Base-by-base conservation (phyloP, 176 grass and related monocot genomes). In the Lolium perenne region DNA sequence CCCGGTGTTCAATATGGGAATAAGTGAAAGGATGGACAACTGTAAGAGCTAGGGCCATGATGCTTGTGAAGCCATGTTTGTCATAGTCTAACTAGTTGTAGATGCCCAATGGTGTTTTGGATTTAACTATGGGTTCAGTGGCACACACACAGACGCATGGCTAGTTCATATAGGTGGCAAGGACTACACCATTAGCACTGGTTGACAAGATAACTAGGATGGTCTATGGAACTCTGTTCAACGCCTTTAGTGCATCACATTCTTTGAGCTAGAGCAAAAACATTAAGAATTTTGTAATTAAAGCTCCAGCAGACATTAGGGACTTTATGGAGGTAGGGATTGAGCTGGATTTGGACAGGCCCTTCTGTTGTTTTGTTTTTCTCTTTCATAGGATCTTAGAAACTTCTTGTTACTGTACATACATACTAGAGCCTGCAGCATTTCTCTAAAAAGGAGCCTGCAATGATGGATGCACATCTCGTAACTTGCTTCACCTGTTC, bases 401-500 rank as follows among this genome's bases (percentile, higher is more conserved):
- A 32, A 4, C 8, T 84, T 61, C 1, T 63, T 25, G 74, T 72
- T 18, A 17, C 5, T 5, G 17, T 74, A 65, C 26, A 59, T 83
- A 74, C 54, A 59, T 83, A 74, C 54, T 60, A 46, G 21, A 74
- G 35, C 68, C 5, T 85, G 26, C 23, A 82, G n/a, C 7, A 15
- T 65, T 82, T 62, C 3, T 23, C 21, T 62, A 4, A 15, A 67
- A 3, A 67, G 13, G 29, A 16, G 13, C 26, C 23, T 86, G 22
- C 21, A 79, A 58, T 22, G n/a, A 67, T 67, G 8, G 65, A 85
- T 90, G 61, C 32, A 57, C 56, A 25, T 47, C 6, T 82, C 1
- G 25, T 56, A 60, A 67, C 68, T 66, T 76, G 64, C 40, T 89
- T 75, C 43, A 79, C 49, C 45, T 86, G 53, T 74, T 71, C 5